Base-by-base conservation (phyloP, 306 rosid species). In the Acacia acuminata region DNA sequence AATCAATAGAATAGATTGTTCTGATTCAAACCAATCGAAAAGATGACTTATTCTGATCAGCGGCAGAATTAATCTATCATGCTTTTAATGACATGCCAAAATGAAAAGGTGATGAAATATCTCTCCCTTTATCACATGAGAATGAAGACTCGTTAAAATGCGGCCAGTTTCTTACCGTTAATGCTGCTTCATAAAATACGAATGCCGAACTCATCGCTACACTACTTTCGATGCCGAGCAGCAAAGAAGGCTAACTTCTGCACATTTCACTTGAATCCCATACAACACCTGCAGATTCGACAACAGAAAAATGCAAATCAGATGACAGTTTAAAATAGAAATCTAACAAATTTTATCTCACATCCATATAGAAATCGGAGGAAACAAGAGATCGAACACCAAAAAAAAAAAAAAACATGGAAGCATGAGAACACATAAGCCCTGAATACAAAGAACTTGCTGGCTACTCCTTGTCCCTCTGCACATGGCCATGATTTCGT, bases 241-340 rank as follows among this genome's bases (percentile, higher is more conserved):
- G 75, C 69, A 78, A 66, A 80, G 78, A 64, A 76, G 78, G 86
- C 78, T 80, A 85, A 79, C 82, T 53, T 77, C 81, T 81, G 83
- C 84, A 77, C 87, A 81, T 78, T 78, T 82, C 79, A 68, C 89
- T 86, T 76, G 80, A 89, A 87, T 83, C 89, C 94, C 89, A 80
- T 85, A 85, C 67, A 84, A 83, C 92, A 83, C 92, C 95, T 92
- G 91, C 81, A 86, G 73, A 74, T 76, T 82, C 67, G 34, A 44
- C 63, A 36, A 64, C 16, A 77, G 43, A 30, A 79, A 78, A 75
- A 40, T 22, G 25, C 77, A 40, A 45, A 82, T 50, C 84, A 40
- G 14, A 58, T 15, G 80, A 81, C 42, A 6, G 4, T 34, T 10
- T 74, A 5, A 36, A 36, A 36, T 3, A 36, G 40, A 36, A 13